Evolutionary conservation across 1,284 basidiomycete genomes (phyloP), one percentile per base, ranked within the genome.

Genomic region (Heterobasidion occidentale): DNA sequence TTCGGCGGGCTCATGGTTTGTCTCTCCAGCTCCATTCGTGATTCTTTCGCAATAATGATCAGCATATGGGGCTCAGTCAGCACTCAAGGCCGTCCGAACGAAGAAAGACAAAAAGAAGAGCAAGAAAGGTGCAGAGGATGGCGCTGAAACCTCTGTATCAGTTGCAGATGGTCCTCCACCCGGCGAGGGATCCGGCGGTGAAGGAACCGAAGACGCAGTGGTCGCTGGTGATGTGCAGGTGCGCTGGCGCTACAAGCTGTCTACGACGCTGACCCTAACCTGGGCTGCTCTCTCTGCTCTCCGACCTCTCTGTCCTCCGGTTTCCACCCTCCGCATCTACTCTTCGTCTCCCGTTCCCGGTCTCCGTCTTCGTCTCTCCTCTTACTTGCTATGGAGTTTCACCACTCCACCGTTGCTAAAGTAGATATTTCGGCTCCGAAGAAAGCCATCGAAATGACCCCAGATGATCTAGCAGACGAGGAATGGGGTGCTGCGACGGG

Each of bases 1-100:
- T 88, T 82, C 62, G 92, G 90, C 49, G 90, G 90, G 33, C 74
- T 94, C 46, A 93, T 94, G 92, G 91, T 92, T 65, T 57, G 84
- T 74, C 17, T 11, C 38, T 14, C 34, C 33, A 27, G 12, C 50
- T n/a, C 33, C 17, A 33, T 54, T 53, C 55, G 35, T 56, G 55
- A 51, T 47, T 14, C 44, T 36, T 34, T 33, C 38, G 51, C 52
- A 46, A 17, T 56, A 55, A 53, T 50, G 58, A 46, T 52, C 27
- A 48, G 51, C 50, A 42, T 58, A n/a, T 46, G 27, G 33, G 11
- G 42, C 36, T 15, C 56, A 72, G 69, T 71, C 71, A 45, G 65
- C 61, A 1, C 63, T 90, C 62, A 84, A 84, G 65, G 81, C 81
- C 17, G 74, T 77, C 19, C 64, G 76, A 9, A 64, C 71, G 71